Evolutionary conservation across 441 rosid genomes (phyloP).

Genomic region (Adansonia rubrostipa): DNA sequence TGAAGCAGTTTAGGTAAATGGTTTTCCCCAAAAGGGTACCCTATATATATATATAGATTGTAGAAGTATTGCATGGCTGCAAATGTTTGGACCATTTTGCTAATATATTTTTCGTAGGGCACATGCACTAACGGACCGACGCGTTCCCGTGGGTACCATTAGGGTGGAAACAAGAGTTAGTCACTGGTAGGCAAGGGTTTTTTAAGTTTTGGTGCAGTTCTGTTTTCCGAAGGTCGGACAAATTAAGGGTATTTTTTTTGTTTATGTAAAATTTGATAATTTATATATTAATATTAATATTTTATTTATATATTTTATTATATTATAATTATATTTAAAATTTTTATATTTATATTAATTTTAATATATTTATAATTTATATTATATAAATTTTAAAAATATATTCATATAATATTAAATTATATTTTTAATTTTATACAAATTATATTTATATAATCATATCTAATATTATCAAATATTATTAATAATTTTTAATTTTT

Average conservation of each 20-base stretch:
- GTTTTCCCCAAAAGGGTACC: background rate
- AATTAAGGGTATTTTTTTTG: constrained; percentile 29
- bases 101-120: background rate
- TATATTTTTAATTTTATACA: no score
- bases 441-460: no score
- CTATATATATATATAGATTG: background rate
- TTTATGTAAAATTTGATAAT: background rate
- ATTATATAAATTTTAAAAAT: no score
- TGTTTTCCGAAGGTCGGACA: constrained; percentile 3
- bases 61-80: constrained; percentile 1
- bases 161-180: constrained; percentile 37
- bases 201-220: background rate
- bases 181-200: constrained; percentile 17
- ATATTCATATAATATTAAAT: no score
- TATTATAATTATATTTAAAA: no score
- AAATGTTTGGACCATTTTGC: background rate
- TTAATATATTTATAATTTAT: no score
- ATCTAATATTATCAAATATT: background rate
- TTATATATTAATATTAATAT: no score
- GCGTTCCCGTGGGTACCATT: constrained; percentile 33
- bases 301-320: no score
- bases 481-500: background rate
- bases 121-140: background rate
- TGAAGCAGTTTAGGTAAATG: background rate
- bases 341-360: no score